Evolutionary conservation across 2,329 filamentous ascomycete genomes (phyloP).

Genomic region (Pestalotiopsis sp.): DNA sequence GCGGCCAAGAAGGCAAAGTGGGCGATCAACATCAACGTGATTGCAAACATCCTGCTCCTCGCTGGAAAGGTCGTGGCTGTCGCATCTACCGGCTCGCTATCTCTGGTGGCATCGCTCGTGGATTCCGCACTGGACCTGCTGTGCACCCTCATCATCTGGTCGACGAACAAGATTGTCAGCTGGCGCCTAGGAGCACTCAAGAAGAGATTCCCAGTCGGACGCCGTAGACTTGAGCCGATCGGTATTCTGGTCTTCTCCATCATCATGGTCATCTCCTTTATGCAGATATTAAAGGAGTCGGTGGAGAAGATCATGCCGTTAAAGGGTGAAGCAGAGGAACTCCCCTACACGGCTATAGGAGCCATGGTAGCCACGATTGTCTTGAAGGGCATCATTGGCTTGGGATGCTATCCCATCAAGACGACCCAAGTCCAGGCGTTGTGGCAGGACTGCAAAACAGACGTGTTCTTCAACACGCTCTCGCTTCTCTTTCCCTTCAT

Average conservation of each 20-base stretch:
- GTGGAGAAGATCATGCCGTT: slow-evolving; percentile 56
- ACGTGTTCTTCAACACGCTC: slow-evolving; percentile 66
- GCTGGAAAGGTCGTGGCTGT: slow-evolving; percentile 58
- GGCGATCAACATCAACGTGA: slow-evolving; percentile 57
- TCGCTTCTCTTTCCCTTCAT: slow-evolving; percentile 65
- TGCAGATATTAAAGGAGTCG: slow-evolving; percentile 64
- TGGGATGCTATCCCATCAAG: slow-evolving; percentile 61
- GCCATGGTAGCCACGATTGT: slow-evolving; percentile 60
- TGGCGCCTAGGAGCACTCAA: slow-evolving; percentile 55
- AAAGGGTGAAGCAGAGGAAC: slow-evolving; percentile 44
- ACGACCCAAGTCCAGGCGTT: slow-evolving; percentile 67
- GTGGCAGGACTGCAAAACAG: slow-evolving; percentile 65
- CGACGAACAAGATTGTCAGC: slow-evolving; percentile 58
- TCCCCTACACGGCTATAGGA: slow-evolving; percentile 56
- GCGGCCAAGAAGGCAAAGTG: slow-evolving; percentile 51
- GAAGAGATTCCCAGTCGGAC: slow-evolving; percentile 60
- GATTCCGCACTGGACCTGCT: slow-evolving; percentile 64
- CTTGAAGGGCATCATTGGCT: slow-evolving; percentile 62
- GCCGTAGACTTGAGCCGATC: slow-evolving; percentile 59
- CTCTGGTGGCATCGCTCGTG: slow-evolving; percentile 62
- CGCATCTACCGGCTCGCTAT: slow-evolving; percentile 58
- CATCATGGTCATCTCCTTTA: slow-evolving; percentile 65
- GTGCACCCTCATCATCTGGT: slow-evolving; percentile 63
- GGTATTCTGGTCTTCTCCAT: slow-evolving; percentile 66
- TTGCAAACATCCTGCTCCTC: slow-evolving; percentile 61